Percentiles rank a stretch among this genome's conserved stretches.
phyloP scores from a whole-genome alignment of 2,329 filamentous ascomycete species.

The Neobulgaria alba region DNA sequence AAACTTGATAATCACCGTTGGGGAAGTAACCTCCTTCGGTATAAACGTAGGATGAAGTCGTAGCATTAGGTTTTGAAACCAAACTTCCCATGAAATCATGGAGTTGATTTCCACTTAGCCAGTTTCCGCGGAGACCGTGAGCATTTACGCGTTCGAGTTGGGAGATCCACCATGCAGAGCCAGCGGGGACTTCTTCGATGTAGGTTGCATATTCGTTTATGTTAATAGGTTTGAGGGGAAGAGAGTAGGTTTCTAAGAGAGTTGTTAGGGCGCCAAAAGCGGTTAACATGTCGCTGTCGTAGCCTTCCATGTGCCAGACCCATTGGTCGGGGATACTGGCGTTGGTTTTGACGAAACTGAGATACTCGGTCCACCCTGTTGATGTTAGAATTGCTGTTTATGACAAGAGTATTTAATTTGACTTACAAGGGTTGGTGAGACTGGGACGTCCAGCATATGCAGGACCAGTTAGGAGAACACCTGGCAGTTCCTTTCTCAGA shows the following conservation, averaged over 20 bases:
- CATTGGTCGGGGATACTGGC: slow-evolving; percentile 36
- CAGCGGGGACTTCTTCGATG: slow-evolving; percentile 13
- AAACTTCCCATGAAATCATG: slow-evolving; percentile 20
- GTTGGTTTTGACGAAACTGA: slow-evolving; percentile 29
- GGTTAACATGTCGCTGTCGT: slow-evolving; percentile 18
- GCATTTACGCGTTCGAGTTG: slow-evolving; percentile 18
- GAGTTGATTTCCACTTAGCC: slow-evolving; percentile 12
- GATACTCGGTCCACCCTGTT: slow-evolving; percentile 33
- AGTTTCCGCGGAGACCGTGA: slow-evolving; percentile 19
- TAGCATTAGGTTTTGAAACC: slow-evolving; percentile 15
- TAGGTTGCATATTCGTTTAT: slow-evolving; percentile 19
- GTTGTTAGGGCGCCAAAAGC: slow-evolving; percentile 22
- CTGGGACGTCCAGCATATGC: slow-evolving; percentile 29
- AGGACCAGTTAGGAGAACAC: slow-evolving; percentile 32
- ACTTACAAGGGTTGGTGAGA: slow-evolving; percentile 26
- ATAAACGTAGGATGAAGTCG: slow-evolving; percentile 7
- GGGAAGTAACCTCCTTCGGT: slow-evolving; percentile 31
- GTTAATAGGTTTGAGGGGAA: slow-evolving; percentile 15
- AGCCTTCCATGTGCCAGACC: slow-evolving; percentile 35
- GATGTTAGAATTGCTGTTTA: background rate
- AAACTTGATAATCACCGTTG: slow-evolving; percentile 37
- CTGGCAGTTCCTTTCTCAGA: slow-evolving; percentile 20
- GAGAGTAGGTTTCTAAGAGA: slow-evolving; percentile 20
- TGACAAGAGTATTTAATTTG: background rate
- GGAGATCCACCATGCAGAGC: slow-evolving; percentile 18